Evolutionary conservation across 441 rosid genomes (phyloP).

Genomic region (California macrophylla): DNA sequence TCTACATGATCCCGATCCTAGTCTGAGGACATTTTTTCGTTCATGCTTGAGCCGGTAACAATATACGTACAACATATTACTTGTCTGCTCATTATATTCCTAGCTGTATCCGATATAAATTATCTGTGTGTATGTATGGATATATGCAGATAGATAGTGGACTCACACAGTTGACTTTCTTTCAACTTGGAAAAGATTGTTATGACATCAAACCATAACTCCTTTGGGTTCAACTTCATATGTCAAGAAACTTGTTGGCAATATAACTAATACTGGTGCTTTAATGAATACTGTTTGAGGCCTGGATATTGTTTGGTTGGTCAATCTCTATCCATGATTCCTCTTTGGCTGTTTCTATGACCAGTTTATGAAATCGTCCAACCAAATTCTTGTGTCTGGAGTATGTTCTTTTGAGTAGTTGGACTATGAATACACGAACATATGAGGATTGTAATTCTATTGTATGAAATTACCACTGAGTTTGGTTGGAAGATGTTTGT

Average conservation of each 20-base stretch:
- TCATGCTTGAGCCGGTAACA: conserved; percentile 86
- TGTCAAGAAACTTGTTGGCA: neutral
- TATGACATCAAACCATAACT: neutral
- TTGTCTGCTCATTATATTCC: neutral
- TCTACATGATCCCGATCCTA: conserved; percentile 89
- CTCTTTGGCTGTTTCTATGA: neutral
- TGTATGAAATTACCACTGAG: neutral
- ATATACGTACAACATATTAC: conserved; percentile 3
- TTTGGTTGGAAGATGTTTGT: neutral
- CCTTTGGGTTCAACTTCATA: neutral
- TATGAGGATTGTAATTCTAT: neutral
- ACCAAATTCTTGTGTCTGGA: neutral
- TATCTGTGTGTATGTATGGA: neutral
- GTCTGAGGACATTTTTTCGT: conserved; percentile 62
- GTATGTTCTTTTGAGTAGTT: neutral
- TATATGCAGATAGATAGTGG: neutral
- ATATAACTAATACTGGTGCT: neutral
- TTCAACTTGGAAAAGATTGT: too few species aligned
- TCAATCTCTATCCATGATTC: neutral
- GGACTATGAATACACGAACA: neutral
- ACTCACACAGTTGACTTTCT: too few species aligned
- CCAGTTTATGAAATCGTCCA: neutral
- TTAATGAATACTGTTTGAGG: neutral
- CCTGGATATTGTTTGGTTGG: neutral
- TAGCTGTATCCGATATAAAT: neutral